Percentiles rank a stretch among this genome's conserved stretches.
These are phyloP conservation scores for Trifolium pratense DNA, from an alignment of 306 rosid species.

Conservation along the genomic window DNA sequence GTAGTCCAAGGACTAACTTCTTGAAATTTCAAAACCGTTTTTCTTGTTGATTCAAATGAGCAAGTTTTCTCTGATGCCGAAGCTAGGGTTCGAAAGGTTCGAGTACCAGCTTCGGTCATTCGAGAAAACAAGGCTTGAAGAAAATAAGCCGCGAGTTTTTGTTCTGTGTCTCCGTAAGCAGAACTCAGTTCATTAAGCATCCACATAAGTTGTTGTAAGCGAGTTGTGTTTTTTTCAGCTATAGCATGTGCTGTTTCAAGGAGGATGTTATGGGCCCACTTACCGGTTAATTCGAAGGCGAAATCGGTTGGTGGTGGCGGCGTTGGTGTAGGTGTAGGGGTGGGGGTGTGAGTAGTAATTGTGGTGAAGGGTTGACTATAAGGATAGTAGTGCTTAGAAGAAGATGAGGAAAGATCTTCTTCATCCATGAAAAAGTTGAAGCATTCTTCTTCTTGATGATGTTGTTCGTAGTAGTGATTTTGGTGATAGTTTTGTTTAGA, in stretches of 20 bases:
- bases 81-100: slow-evolving; percentile 65
- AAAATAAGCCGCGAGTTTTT: slow-evolving; percentile 77
- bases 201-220: slow-evolving; percentile 88
- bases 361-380: slow-evolving; percentile 51
- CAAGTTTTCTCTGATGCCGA: slow-evolving; percentile 72
- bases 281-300: slow-evolving; percentile 64
- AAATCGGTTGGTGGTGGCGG: slow-evolving; percentile 31
- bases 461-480: slow-evolving; percentile 36
- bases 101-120: slow-evolving; percentile 73
- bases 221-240: slow-evolving; percentile 63
- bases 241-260: slow-evolving; percentile 76
- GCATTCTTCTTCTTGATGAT: slow-evolving; percentile 84
- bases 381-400: slow-evolving; percentile 73
- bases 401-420: slow-evolving; percentile 86
- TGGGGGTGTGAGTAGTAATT: slow-evolving; percentile 25
- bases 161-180: slow-evolving; percentile 86
- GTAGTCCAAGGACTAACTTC: slow-evolving; percentile 96
- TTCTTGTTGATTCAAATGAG: slow-evolving; percentile 83
- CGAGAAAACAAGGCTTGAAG: slow-evolving; percentile 85
- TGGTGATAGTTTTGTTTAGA: slow-evolving; percentile 55
- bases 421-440: slow-evolving; percentile 98
- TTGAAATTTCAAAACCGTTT: slow-evolving; percentile 76
- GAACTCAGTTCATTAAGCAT: slow-evolving; percentile 90
- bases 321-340: slow-evolving; percentile 35
- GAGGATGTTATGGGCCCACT: slow-evolving; percentile 74